Base-by-base conservation (phyloP, 2,329 filamentous ascomycete species). In the Parastagonospora nodorum region DNA sequence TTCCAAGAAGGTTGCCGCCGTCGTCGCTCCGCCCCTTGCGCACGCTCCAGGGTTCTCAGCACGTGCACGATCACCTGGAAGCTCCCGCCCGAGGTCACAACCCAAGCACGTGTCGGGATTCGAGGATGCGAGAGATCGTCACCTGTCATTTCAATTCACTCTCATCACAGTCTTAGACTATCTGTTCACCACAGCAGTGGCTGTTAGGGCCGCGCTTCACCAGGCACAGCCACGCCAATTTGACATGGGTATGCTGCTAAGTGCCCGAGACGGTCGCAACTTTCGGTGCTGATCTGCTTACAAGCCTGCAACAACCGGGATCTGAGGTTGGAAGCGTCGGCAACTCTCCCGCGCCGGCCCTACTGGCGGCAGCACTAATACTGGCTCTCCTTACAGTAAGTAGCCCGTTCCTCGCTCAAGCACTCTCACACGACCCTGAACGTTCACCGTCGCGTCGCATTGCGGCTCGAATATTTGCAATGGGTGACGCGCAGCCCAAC, bases 401-500 rank as follows among this genome's bases (percentile, higher is more conserved):
- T 40, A 32, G 14, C 16, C 35, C 44, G 28, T 40, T 15, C 40
- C 46, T 29, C 31, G 44, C 43, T 42, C 45, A 39, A 44, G 44
- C 30, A 35, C 41, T 35, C 53, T 37, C 36, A 14, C 35, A 37
- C 42, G 32, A 50, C 33, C 45, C 48, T 37, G 46, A 33, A 24
- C 49, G 15, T 46, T 37, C 48, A 27, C 47, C 51, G n/a, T 43
- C 44, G 39, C 39, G 29, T 54, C 38, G 42, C 44, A 37, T 37
- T 53, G 46, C 57, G 32, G 51, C 54, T 32, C 39, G 27, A 16
- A 31, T n/a, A 40, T 53, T 44, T 61, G 58, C 59, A 46, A 68
- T 67, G 65, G 57, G 60, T 28, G 55, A 62, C 50, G 47, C 54
- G 45, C 51, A 56, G 46, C 58, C 51, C 41, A 63, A 67, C 53